A percentile compares a stretch with the other conserved stretches of the same genome.
These are phyloP conservation scores for Rhodotorula sp. DNA, from an alignment of 1,284 basidiomycete species.

Conservation along the genomic window DNA sequence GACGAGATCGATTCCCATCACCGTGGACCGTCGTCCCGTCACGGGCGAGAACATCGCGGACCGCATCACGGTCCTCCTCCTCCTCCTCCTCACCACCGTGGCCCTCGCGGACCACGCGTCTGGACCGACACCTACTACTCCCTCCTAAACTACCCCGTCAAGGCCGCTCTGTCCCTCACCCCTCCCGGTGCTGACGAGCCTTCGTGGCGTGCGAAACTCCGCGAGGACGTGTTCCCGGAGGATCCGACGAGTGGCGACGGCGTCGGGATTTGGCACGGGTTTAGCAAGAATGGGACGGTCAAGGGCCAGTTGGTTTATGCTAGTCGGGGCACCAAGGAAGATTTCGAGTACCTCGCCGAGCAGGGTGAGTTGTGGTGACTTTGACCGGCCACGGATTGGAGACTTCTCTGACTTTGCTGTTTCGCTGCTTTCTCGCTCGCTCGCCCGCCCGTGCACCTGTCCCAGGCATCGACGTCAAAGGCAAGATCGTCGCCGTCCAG, in stretches of 20 bases:
- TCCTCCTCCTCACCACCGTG: not conserved
- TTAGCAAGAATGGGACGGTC: constrained; percentile 49
- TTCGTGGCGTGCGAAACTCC: constrained; percentile 62
- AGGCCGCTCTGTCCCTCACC: constrained; percentile 33
- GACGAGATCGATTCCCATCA: not conserved
- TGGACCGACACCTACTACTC: constrained; percentile 85
- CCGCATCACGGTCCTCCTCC: not conserved
- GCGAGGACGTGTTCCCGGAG: constrained; percentile 50
- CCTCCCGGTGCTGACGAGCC: constrained; percentile 48
- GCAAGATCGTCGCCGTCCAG: constrained; percentile 75
- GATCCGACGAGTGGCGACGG: constrained; percentile 50
- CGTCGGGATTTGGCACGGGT: constrained; percentile 53
- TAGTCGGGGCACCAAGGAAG: constrained; percentile 74
- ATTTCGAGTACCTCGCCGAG: constrained; percentile 65
- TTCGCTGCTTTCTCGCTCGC: not conserved
- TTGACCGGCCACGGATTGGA: too few relatives aligned
- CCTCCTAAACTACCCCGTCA: constrained; percentile 41
- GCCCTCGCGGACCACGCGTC: constrained; percentile 53
- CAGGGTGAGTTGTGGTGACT: constrained; percentile 46
- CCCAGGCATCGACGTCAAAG: constrained; percentile 68
- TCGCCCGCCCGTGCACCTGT: not conserved
- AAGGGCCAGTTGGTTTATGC: constrained; percentile 73
- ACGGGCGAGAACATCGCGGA: not conserved
- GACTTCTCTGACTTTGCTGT: too few relatives aligned
- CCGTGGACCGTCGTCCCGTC: not conserved